phyloP scores from a whole-genome alignment of 2,329 filamentous ascomycete species.

The Tolypocladium ovalisporum region DNA sequence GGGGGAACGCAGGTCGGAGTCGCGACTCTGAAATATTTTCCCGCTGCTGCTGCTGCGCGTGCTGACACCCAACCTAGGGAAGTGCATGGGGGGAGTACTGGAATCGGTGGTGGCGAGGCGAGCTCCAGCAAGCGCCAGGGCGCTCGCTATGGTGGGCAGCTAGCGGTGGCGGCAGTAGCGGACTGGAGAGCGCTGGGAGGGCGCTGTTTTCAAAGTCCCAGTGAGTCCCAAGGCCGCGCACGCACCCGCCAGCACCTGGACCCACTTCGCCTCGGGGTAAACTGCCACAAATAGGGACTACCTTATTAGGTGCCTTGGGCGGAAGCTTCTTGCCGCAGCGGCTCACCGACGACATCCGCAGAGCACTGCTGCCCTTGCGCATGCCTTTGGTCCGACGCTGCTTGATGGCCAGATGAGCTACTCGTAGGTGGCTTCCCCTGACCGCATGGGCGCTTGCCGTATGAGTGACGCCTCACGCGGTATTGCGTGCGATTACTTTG shows the following conservation, averaged over 20 bases:
- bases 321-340: neutral
- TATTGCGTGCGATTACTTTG: neutral
- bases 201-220: neutral
- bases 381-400: neutral
- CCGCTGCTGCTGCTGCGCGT: slow-evolving; percentile 5
- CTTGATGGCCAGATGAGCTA: neutral
- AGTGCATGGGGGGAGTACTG: neutral
- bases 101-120: neutral
- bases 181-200: neutral
- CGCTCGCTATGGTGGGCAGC: neutral
- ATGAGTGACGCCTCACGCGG: neutral
- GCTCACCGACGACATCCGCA: neutral
- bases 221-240: no score
- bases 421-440: neutral
- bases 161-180: neutral
- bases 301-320: neutral
- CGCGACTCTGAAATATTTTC: slow-evolving; percentile 33
- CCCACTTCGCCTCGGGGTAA: no score
- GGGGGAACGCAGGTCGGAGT: slow-evolving; percentile 15
- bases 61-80: no score
- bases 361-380: neutral
- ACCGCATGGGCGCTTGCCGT: neutral
- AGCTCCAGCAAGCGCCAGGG: neutral
- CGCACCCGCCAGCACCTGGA: no score
- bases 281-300: no score